Evolutionary conservation across 2,329 filamentous ascomycete species (phyloP), one percentile per base, ranked within the genome.

Genomic region (Beauveria scarabaeidicola): DNA sequence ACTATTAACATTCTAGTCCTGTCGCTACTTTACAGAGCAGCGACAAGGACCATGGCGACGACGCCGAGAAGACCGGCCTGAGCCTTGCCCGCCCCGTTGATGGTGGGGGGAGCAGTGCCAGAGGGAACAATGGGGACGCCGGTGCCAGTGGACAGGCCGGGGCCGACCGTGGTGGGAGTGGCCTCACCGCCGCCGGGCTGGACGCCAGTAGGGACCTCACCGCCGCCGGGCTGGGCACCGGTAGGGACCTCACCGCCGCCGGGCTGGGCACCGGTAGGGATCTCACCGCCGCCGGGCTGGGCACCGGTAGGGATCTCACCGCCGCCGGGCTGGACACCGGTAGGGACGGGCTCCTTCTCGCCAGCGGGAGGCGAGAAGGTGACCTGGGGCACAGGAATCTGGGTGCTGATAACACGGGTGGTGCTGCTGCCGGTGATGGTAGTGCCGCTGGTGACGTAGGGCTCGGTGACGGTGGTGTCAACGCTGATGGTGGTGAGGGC

Each of bases 331-430:
- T 13, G 52, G 8, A 27, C 25, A 8, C 11, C 27, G n/a, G 56
- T 46, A 46, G 55, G 36, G n/a, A 32, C 52, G 27, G 63, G 61
- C 59, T 52, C 23, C 51, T 60, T 55, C 47, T 52, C 59, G 19
- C 38, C 60, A 19, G n/a, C 58, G 50, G 63, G 59, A 11, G 75
- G 75, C 63, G 73, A 72, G 74, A 84, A 78, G 67, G 69, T 75
- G 62, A 84, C 76, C 72, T 80, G 71, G 47, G 82, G 82, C 27
- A 84, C 77, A 52, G 77, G 77, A 61, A 85, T 65, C 67, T 76
- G 74, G 58, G 81, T 81, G 77, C 70, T 71, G 64, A 81, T 78
- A 68, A 74, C 75, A 62, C 76, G 71, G 68, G 83, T 79, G 61
- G 74, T 75, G 65, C 68, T 76, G 27, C 75, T 73, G 57, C 70